A percentile compares a stretch with the other conserved stretches of the same genome.
These are phyloP conservation scores for Endocladia muricata DNA, from an alignment of 31 red algal species.

Conservation along the genomic window DNA sequence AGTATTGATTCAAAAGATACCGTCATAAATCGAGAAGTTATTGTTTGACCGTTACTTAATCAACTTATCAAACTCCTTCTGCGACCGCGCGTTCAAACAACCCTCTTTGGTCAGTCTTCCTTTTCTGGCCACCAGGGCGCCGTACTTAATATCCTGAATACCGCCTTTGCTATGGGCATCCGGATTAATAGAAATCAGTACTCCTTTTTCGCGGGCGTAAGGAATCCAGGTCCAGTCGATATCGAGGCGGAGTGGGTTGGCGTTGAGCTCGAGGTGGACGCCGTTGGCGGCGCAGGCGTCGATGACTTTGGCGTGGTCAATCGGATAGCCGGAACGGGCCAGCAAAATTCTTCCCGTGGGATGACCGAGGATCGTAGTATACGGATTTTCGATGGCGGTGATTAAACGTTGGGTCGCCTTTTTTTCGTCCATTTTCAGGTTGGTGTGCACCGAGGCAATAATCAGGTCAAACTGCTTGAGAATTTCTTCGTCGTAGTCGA, in stretches of 20 bases:
- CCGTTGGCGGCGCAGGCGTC: not conserved
- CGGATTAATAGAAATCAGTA: slow-evolving; percentile 1
- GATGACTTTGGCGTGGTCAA: not conserved
- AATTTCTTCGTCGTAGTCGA: not conserved
- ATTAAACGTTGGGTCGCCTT: not conserved
- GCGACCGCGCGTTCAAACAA: too few relatives aligned
- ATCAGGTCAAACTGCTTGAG: not conserved
- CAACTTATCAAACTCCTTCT: too few relatives aligned
- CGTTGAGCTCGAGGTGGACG: not conserved
- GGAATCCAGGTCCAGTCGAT: slow-evolving; percentile 3
- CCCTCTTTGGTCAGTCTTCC: too few relatives aligned
- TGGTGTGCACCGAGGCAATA: slow-evolving; percentile 12
- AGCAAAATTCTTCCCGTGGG: not conserved
- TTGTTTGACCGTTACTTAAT: too few relatives aligned
- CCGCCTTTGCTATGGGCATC: not conserved
- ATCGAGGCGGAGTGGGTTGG: slow-evolving; percentile 8
- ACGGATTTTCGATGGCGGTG: not conserved
- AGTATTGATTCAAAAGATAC: too few relatives aligned
- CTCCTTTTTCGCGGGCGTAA: not conserved
- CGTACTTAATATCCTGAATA: not conserved
- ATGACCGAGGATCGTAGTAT: not conserved
- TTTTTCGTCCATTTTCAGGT: not conserved
- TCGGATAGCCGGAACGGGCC: not conserved
- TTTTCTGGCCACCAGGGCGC: not conserved
- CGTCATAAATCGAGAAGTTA: too few relatives aligned